phyloP scores from a whole-genome alignment of 495 filamentous ascomycete genomes.

The Lasiosphaeriaceae sp. region DNA sequence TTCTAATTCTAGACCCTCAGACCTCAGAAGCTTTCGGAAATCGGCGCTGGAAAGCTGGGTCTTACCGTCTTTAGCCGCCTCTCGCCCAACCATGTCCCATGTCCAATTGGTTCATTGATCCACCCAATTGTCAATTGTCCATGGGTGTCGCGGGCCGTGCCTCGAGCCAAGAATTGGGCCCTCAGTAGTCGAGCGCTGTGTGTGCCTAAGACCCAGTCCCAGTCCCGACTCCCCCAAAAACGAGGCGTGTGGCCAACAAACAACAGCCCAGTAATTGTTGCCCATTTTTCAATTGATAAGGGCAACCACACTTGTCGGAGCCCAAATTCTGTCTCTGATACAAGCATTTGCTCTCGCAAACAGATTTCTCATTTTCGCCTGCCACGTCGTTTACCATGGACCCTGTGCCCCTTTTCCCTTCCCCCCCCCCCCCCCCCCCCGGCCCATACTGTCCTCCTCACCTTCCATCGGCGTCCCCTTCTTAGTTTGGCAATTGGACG shows the following conservation, averaged over 20 bases:
- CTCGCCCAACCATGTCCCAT: conserved; percentile 1
- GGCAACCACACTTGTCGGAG: conserved; percentile 7
- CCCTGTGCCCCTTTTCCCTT: too few species aligned
- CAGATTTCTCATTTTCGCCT: conserved; percentile 13
- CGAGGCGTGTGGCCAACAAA: conserved; percentile 2
- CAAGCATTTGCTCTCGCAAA: not conserved
- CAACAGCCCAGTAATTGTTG: not conserved
- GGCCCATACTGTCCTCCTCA: not conserved
- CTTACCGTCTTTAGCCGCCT: conserved; percentile 4
- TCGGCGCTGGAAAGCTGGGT: conserved; percentile 17
- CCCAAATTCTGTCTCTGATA: conserved; percentile 7
- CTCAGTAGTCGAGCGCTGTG: too few species aligned
- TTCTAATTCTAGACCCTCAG: too few species aligned
- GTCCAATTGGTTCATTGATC: too few species aligned
- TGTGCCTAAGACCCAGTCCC: conserved; percentile 7
- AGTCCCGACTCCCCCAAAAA: not conserved
- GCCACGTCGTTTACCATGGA: conserved; percentile 15
- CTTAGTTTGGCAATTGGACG: too few species aligned
- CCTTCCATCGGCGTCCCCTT: not conserved
- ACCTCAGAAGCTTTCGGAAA: too few species aligned
- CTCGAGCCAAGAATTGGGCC: conserved; percentile 21
- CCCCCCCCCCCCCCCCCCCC: too few species aligned
- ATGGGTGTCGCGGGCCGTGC: conserved; percentile 19
- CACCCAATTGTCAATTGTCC: not conserved
- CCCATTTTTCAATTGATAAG: conserved; percentile 4